phyloP scores from a whole-genome alignment of 1,284 basidiomycete genomes.

The Ganoderma meredithae region DNA sequence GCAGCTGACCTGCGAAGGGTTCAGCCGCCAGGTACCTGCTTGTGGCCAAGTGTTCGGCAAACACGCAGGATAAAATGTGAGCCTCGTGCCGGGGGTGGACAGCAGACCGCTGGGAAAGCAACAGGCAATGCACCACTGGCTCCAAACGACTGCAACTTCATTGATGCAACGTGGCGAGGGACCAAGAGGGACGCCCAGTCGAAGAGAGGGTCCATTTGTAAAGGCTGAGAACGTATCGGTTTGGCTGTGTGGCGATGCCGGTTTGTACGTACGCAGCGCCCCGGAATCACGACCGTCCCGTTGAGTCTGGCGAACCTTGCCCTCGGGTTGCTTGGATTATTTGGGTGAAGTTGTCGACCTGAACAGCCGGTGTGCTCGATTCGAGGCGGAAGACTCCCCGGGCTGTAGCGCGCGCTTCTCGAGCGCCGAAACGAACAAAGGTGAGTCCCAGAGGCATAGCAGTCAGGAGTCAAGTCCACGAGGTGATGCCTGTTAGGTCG shows the following conservation, averaged over 20 bases:
- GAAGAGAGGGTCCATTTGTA: conserved; percentile 4
- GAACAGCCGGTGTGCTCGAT: neutral
- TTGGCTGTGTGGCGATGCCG: conserved; percentile 17
- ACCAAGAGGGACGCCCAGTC: conserved; percentile 13
- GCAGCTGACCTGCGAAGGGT: neutral
- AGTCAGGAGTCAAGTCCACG: neutral
- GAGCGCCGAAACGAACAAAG: neutral
- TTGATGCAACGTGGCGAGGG: conserved; percentile 26
- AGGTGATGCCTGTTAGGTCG: neutral
- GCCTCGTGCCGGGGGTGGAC: conserved; percentile 2
- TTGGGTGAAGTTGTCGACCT: neutral
- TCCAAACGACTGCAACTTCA: neutral
- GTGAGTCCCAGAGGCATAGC: neutral
- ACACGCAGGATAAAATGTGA: neutral
- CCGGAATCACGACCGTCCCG: neutral
- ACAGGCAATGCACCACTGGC: neutral
- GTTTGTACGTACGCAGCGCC: conserved; percentile 18
- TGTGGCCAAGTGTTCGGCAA: conserved; percentile 1
- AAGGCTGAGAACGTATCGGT: neutral
- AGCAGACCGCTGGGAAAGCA: neutral
- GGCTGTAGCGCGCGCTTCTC: neutral
- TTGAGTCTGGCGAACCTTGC: neutral
- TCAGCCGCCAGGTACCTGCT: neutral
- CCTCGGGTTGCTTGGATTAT: neutral
- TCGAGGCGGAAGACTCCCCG: neutral